Evolutionary conservation across 305 asterid genomes (phyloP).

Genomic region (Caryopteris hybrid): DNA sequence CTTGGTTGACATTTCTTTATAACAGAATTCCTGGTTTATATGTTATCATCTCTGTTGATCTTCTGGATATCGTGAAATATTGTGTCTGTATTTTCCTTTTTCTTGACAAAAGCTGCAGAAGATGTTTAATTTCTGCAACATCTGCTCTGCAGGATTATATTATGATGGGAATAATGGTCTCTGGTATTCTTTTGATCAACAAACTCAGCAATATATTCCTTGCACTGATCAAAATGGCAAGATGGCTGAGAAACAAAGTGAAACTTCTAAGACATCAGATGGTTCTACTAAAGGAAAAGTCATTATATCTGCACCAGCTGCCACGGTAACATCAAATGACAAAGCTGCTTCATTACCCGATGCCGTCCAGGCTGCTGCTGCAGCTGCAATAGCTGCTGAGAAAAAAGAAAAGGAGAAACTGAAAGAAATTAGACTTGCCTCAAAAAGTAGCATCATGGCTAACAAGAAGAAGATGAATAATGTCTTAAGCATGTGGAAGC

Average conservation of each 20-base stretch:
- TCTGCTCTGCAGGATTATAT: conserved; percentile 60
- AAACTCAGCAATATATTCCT: conserved; percentile 78
- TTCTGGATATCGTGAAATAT: background rate
- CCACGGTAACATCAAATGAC: conserved; percentile 65
- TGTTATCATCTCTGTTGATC: background rate
- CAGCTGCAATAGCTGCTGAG: conserved; percentile 96
- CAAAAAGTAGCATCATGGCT: conserved; percentile 91
- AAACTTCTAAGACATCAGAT: conserved; percentile 44
- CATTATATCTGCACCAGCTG: conserved; percentile 93
- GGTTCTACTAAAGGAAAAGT: conserved; percentile 64
- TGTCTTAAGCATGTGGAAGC: conserved; percentile 95
- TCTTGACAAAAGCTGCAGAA: conserved; percentile 8
- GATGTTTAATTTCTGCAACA: conserved; percentile 1
- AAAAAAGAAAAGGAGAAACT: conserved; percentile 91
- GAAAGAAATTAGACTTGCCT: conserved; percentile 88
- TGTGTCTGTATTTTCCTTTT: background rate
- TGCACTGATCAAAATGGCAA: conserved; percentile 73
- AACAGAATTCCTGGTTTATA: too few relatives aligned
- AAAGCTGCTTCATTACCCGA: conserved; percentile 85
- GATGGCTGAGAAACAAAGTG: conserved; percentile 57
- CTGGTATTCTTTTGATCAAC: conserved; percentile 89
- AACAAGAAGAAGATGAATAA: conserved; percentile 97
- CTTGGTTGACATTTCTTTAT: too few relatives aligned
- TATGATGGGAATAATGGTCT: conserved; percentile 92
- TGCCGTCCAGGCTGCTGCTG: conserved; percentile 98